These are phyloP conservation scores for Cystobasidium ongulense DNA, from an alignment of 768 basidiomycete genomes.

Conservation along the genomic window DNA sequence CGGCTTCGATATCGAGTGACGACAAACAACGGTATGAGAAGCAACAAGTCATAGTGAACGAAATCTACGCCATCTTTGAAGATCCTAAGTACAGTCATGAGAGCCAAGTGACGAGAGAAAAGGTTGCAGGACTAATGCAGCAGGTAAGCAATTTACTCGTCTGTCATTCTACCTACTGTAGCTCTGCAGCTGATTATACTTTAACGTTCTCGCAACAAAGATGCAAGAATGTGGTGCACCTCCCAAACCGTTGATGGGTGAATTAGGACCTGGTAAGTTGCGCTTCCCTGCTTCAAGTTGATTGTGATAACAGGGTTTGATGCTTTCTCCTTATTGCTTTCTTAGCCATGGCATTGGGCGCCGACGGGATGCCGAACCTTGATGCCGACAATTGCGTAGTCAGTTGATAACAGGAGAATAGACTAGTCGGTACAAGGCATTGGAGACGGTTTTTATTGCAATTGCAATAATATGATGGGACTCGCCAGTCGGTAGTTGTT, in stretches of 20 bases:
- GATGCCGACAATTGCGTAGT: constrained; percentile 15
- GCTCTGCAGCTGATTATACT: neutral
- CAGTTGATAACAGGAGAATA: too few species aligned
- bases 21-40: constrained; percentile 60
- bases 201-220: neutral
- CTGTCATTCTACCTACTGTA: neutral
- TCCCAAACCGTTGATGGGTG: constrained; percentile 20
- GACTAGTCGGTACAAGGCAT: too few species aligned
- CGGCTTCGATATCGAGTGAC: constrained; percentile 52
- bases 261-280: constrained; percentile 24
- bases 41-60: constrained; percentile 55
- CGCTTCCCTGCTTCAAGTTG: neutral
- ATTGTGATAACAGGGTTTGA: too few species aligned
- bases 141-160: constrained; percentile 51
- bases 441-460: too few species aligned
- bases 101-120: constrained; percentile 47
- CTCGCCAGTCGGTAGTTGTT: too few species aligned
- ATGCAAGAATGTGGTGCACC: constrained; percentile 27
- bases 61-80: constrained; percentile 63
- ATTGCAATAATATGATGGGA: too few species aligned
- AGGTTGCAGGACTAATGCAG: constrained; percentile 63
- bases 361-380: constrained; percentile 17
- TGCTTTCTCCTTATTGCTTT: neutral
- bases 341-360: constrained; percentile 7
- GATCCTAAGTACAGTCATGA: constrained; percentile 50